Conservation (phyloP, 2,329 filamentous ascomycete species). For the Aspergillus ochraceoroseus region DNA sequence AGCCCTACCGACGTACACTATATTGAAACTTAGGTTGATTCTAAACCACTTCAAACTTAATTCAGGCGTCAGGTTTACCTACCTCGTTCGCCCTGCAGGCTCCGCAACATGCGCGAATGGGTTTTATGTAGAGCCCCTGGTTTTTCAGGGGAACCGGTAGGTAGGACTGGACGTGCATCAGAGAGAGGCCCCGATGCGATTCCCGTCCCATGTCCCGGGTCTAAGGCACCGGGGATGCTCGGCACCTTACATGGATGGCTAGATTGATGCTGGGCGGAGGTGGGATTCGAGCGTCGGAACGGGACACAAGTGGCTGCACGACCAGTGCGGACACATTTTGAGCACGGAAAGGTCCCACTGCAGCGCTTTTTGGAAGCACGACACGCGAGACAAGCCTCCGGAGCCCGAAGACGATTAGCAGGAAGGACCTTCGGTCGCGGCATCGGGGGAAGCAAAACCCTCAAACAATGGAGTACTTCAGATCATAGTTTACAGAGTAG, state of each 20-base stretch:
- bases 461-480: too few species aligned
- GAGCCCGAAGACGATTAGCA: slow-evolving; percentile 47
- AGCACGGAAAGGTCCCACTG: slow-evolving; percentile 48
- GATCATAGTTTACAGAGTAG: too few species aligned
- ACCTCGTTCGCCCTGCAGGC: slow-evolving; percentile 52
- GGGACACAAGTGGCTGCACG: slow-evolving; percentile 38
- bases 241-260: neutral
- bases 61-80: slow-evolving; percentile 1
- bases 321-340: slow-evolving; percentile 46
- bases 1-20: slow-evolving; percentile 33
- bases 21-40: neutral
- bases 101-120: slow-evolving; percentile 47
- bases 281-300: slow-evolving; percentile 7
- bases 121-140: slow-evolving; percentile 32
- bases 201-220: slow-evolving; percentile 4
- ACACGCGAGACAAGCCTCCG: slow-evolving; percentile 49
- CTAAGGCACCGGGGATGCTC: neutral
- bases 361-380: slow-evolving; percentile 51
- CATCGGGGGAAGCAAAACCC: slow-evolving; percentile 36
- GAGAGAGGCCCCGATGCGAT: neutral
- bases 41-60: slow-evolving; percentile 30
- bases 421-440: slow-evolving; percentile 51
- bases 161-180: slow-evolving; percentile 5
- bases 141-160: slow-evolving; percentile 16
- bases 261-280: slow-evolving; percentile 1